Base-by-base conservation (phyloP, 805 yeast genomes). In the Peterozyma toletana region DNA sequence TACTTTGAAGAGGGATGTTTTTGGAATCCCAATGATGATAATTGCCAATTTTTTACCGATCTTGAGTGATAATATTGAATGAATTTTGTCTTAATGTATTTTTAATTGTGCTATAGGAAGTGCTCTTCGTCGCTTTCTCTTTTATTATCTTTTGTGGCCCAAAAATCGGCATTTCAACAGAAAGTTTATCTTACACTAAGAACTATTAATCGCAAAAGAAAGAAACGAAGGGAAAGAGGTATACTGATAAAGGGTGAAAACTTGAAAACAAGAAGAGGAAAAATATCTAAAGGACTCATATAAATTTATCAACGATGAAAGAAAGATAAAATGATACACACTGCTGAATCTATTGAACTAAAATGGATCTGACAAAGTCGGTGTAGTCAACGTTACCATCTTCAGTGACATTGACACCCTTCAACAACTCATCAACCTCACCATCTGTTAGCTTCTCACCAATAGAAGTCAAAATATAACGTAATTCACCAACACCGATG, bases 1-100 rank as follows among this genome's bases (percentile, higher is more conserved):
- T 95, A 93, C 98, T 1, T 67, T 93, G 50, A 89, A 90, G 57
- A 71, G 97, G 59, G 98, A 91, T 58, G 95, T 91, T 14, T 91
- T 93, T 64, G 97, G 96, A 9, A 83, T 91, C 42, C 99, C 99
- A 13, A 83, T 93, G 88, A 90, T 91, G 95, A 83, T 93, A 17
- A 77, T 91, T 31, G 98, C 96, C 14, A 93, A 88, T 58, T 91
- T 91, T 59, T 68, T 91, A 53, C 98, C 97, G 0, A 82, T 87
- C 27, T 48, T 78, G 40, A 70, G 66, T 4, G 44, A 44, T 11
- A n/a, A 35, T 29, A 18, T 47, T 43, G 13, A 45, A 44, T 21
- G 43, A 40, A 34, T 40, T 21, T 21, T 14, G 9, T 35, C 7
- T 11, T 37, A 14, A 30, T 38, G 30, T 29, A 14, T 13, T 11